Base-by-base conservation (phyloP, 768 basidiomycete genomes). In the Mycena capillaripes region DNA sequence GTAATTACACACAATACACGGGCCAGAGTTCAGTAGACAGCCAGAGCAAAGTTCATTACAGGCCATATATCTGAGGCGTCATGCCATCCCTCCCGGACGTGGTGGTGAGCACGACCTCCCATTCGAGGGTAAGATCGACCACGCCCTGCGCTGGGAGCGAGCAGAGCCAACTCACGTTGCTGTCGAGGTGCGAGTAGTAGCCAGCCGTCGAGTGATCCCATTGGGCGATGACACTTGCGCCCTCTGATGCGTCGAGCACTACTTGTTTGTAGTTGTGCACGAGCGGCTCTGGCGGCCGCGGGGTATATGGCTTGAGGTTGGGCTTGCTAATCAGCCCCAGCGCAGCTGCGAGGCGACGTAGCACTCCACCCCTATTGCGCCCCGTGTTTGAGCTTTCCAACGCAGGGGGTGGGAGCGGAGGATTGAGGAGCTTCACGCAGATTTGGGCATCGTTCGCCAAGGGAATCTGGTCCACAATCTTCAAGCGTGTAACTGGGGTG, bases 381-480 rank as follows among this genome's bases (percentile, higher is more conserved):
- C 14, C 17, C 2, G 52, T 16, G 14, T 52, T 52, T 11, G 50
- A 29, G 50, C 27, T 52, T 30, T 29, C 16, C 6, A 53, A 30
- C 29, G 14, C 52, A 48, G 23, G 46, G 46, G 25, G 46, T 48
- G 46, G 46, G 16, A 53, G 52, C 17, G 52, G 27, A 19, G 52
- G 52, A 29, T 30, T 19, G 52, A 53, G 29, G 14, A 53, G 52
- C 52, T 30, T 53, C 29, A 53, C 29, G 27, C 27, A 9, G 29
- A 53, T 53, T 29, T 53, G 29, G 8, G 52, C 27, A 19, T 53
- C 29, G 27, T 53, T 29, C 29, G 52, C 10, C 29, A 29, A 14
- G 17, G 52, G 52, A 29, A 53, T 53, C 52, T 53, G 52, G 52
- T 53, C 52, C 27, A 53, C 52, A 8, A 53, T 53, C 52, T 53